A percentile compares a stretch with the other conserved stretches of the same genome.
Evolutionary conservation across 23 red algal species (phyloP).

Genomic region (Chondrus crispus): DNA sequence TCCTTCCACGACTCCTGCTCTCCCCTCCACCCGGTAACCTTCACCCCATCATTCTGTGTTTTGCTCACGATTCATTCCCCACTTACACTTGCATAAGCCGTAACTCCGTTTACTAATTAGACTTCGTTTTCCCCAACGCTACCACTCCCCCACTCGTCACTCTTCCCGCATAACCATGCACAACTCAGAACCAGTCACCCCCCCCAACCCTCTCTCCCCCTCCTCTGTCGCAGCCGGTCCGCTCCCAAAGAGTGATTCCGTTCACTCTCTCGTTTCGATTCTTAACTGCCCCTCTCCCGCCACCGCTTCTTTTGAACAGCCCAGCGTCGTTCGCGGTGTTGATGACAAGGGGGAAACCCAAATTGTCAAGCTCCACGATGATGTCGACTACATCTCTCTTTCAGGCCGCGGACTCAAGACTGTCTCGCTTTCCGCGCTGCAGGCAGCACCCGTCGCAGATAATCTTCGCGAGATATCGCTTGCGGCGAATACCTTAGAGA

Average conservation of each 20-base stretch:
- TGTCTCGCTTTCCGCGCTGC: constrained; percentile 44
- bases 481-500: constrained; percentile 71
- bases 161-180: not conserved
- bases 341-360: constrained; percentile 17
- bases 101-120: too few relatives aligned
- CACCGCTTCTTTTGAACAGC: not conserved
- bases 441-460: not conserved
- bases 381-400: constrained; percentile 34
- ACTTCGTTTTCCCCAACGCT: too few relatives aligned
- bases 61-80: too few relatives aligned
- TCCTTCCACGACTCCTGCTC: too few relatives aligned
- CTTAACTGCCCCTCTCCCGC: constrained; percentile 18
- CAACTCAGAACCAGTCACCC: not conserved
- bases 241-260: constrained; percentile 50
- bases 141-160: too few relatives aligned
- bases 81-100: too few relatives aligned
- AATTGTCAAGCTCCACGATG: not conserved
- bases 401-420: constrained; percentile 58
- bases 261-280: constrained; percentile 53
- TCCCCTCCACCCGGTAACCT: too few relatives aligned
- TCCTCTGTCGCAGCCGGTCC: too few relatives aligned
- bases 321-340: constrained; percentile 29
- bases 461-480: constrained; percentile 62
- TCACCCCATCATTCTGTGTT: too few relatives aligned
- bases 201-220: too few relatives aligned